Evolutionary conservation across 495 filamentous ascomycete species (phyloP), one percentile per base, ranked within the genome.

Genomic region (Aspergillus cavernicola): DNA sequence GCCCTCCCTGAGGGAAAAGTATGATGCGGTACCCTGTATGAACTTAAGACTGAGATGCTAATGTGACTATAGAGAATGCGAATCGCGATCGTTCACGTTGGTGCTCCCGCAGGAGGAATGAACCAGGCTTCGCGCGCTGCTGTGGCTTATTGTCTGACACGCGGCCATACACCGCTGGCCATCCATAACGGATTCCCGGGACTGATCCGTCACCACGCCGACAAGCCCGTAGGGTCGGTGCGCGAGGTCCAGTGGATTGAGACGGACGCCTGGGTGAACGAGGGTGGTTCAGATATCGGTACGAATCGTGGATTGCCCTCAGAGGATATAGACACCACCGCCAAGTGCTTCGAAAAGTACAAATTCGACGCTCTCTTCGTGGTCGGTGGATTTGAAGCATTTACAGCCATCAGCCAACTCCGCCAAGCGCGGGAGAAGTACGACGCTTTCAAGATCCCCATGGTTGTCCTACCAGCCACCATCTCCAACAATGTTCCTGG

Each of bases 401-500:
- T 92, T 76, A 95, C 93, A 45, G 85, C 95, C 1, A 79, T 97
- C 40, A 87, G 85, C 32, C 85, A 97, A 68, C 78, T 99, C 33
- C 83, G 92, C 51, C 80, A 86, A 69, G 92, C 87, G 3, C 78
- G 90, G 47, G 79, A 83, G 9, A 74, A 87, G 43, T 96, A 87
- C 67, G 80, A 86, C 9, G 84, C 89, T 5, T 88, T 99, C 58
- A 88, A 88, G 66, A 97, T 99, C 57, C 95, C 95, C 42, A 91
- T 97, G 82, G 80, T 85, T 19, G 78, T 96, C 20, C 77, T 97
- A 12, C 95, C 95, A 15, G 95, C 95, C n/a, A 99, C 95, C 22
- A 91, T 99, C 65, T 92, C 87, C 60, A 97, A 97, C 77, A 99
- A 99, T 69, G 95, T 99, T 8, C 95, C 93, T 0, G 95, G 95